Conservation (phyloP, 148 eudicot species). For the Persicaria maculosa region DNA sequence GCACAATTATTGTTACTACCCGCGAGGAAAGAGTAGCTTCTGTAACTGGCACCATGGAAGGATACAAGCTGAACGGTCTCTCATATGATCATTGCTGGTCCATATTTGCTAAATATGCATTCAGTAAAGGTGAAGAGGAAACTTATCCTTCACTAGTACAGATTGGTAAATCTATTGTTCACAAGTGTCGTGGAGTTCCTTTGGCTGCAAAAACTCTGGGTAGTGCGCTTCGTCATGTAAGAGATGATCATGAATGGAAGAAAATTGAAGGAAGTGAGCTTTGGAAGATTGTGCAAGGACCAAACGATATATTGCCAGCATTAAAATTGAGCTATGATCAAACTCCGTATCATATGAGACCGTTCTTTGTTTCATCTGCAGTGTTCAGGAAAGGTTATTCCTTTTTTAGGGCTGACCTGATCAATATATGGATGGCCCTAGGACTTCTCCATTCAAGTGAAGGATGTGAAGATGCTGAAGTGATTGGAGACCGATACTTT, state of each 20-base stretch:
- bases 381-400: slow-evolving; percentile 14
- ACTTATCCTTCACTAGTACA: neutral
- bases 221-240: slow-evolving; percentile 12
- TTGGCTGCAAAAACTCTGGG: slow-evolving; percentile 20
- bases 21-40: slow-evolving; percentile 14
- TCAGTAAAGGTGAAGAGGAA: neutral
- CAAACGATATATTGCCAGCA: slow-evolving; percentile 6
- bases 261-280: slow-evolving; percentile 2
- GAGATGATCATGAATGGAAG: slow-evolving; percentile 9
- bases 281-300: neutral
- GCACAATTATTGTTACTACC: slow-evolving; percentile 21
- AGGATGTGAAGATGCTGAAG: slow-evolving; percentile 9
- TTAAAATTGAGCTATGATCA: slow-evolving; percentile 18
- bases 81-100: slow-evolving; percentile 4
- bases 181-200: slow-evolving; percentile 17
- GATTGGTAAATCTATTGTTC: slow-evolving; percentile 16
- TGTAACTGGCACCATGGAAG: neutral
- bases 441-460: neutral
- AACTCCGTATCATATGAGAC: slow-evolving; percentile 7
- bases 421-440: slow-evolving; percentile 22
- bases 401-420: neutral
- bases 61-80: slow-evolving; percentile 7
- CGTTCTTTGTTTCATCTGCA: slow-evolving; percentile 19
- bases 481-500: slow-evolving; percentile 13
- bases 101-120: slow-evolving; percentile 15